Percentiles rank a stretch among this genome's conserved stretches.
Evolutionary conservation across 1,284 basidiomycete genomes (phyloP).

Genomic region (Cutaneotrichosporon mucoides): DNA sequence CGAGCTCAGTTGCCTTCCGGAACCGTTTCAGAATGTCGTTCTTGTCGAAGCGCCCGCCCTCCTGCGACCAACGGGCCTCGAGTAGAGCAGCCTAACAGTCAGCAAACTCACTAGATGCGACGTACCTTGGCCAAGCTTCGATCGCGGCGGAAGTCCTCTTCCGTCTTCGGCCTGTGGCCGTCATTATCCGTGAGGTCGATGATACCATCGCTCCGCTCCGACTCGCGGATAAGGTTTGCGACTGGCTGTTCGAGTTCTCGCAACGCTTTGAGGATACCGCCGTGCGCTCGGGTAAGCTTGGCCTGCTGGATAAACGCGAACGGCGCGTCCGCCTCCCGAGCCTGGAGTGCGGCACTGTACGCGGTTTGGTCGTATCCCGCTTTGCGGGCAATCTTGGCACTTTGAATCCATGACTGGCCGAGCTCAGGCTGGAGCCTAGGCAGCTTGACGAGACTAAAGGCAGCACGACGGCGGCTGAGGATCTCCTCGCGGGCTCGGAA

Average conservation of each 20-base stretch:
- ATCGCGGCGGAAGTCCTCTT: slow-evolving; percentile 44
- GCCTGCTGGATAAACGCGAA: slow-evolving; percentile 90
- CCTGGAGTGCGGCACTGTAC: slow-evolving; percentile 92
- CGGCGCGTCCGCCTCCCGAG: slow-evolving; percentile 66
- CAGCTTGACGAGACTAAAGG: slow-evolving; percentile 57
- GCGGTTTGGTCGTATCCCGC: slow-evolving; percentile 94
- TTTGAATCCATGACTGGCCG: slow-evolving; percentile 82
- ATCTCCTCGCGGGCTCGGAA: slow-evolving; percentile 90
- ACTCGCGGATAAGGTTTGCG: slow-evolving; percentile 2
- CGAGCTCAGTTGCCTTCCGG: slow-evolving; percentile 57
- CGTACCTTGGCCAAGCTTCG: slow-evolving; percentile 63
- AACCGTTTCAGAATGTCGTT: slow-evolving; percentile 63
- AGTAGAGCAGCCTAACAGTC: slow-evolving; percentile 69
- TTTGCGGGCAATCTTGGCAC: slow-evolving; percentile 91
- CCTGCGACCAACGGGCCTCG: slow-evolving; percentile 89
- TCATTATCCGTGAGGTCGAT: slow-evolving; percentile 53
- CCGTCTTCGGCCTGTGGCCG: slow-evolving; percentile 47
- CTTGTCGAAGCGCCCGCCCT: slow-evolving; percentile 74
- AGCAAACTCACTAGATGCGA: slow-evolving; percentile 1
- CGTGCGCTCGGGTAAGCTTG: slow-evolving; percentile 75
- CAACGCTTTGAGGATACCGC: slow-evolving; percentile 79
- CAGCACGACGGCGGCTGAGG: slow-evolving; percentile 82
- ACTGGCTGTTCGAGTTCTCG: slow-evolving; percentile 60
- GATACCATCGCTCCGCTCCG: slow-evolving; percentile 22
- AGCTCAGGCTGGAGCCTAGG: slow-evolving; percentile 56